phyloP scores from a whole-genome alignment of 345 rosid species.

The Cardamine occulta region DNA sequence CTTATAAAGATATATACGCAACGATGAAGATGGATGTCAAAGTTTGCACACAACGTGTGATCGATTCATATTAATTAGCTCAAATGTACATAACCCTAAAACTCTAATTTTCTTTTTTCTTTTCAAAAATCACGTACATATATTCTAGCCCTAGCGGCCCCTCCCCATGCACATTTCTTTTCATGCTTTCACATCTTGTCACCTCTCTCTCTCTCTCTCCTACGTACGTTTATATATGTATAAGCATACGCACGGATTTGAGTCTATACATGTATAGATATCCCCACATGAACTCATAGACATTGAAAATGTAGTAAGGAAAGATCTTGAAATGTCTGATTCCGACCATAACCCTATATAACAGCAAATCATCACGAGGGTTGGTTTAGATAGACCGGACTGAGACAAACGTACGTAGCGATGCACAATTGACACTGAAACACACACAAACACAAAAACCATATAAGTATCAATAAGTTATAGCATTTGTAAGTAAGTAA shows the following conservation, averaged over 20 bases:
- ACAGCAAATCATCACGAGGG: conserved; percentile 30
- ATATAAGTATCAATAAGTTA: conserved; percentile 25
- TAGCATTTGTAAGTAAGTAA: conserved; percentile 38
- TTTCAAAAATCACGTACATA: background rate
- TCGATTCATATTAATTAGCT: conserved; percentile 30
- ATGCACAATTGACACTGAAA: conserved; percentile 40
- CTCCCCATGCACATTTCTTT: conserved; percentile 42
- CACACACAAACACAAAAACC: conserved; percentile 40
- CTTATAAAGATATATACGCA: background rate
- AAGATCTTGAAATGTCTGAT: conserved; percentile 32
- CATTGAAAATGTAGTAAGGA: conserved; percentile 30
- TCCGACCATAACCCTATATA: conserved; percentile 37
- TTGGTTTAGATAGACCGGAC: conserved; percentile 26
- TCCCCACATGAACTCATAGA: conserved; percentile 40
- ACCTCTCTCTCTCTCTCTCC: conserved; percentile 23
- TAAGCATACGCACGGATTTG: conserved; percentile 2
- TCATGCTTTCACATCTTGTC: conserved; percentile 46
- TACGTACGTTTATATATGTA: conserved; percentile 12
- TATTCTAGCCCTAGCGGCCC: conserved; percentile 38
- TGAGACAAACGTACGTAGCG: conserved; percentile 19
- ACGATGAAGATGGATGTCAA: conserved; percentile 22
- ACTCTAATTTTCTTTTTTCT: conserved; percentile 1
- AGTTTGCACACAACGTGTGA: conserved; percentile 26
- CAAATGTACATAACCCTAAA: conserved; percentile 33
- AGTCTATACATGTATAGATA: conserved; percentile 26